These are phyloP conservation scores for Rhizopogon roseolus DNA, from an alignment of 768 basidiomycete species.

Conservation along the genomic window DNA sequence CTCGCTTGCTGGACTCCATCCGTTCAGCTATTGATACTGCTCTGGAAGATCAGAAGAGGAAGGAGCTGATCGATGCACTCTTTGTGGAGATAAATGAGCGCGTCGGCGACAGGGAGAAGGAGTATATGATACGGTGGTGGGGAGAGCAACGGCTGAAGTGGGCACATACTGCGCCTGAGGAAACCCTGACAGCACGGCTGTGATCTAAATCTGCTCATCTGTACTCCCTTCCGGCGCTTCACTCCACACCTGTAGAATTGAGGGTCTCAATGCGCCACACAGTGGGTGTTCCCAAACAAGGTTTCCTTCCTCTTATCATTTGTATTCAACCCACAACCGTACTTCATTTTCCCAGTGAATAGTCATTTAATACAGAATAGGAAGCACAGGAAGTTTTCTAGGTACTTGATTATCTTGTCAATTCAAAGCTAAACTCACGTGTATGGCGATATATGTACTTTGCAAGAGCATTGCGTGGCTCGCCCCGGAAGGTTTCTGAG, in stretches of 20 bases:
- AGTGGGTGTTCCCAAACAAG: too few species aligned
- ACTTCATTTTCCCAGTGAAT: too few species aligned
- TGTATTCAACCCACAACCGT: too few species aligned
- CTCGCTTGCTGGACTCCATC: constrained; percentile 49
- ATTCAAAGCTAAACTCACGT: too few species aligned
- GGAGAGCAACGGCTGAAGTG: constrained; percentile 35
- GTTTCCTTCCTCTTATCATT: too few species aligned
- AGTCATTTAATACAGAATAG: too few species aligned
- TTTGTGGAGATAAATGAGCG: constrained; percentile 60
- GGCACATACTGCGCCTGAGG: constrained; percentile 4
- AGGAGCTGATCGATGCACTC: constrained; percentile 51
- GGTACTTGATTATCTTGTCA: too few species aligned
- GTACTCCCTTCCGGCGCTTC: neutral
- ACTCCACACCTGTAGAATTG: neutral
- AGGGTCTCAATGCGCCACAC: neutral
- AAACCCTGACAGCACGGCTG: neutral
- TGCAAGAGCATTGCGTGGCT: too few species aligned
- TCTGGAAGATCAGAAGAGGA: constrained; percentile 24
- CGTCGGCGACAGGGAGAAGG: constrained; percentile 68
- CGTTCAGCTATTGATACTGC: constrained; percentile 25
- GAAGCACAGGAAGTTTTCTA: too few species aligned
- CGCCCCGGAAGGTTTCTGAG: too few species aligned
- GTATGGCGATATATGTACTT: too few species aligned
- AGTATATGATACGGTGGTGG: constrained; percentile 71
- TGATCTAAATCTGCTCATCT: neutral